phyloP scores from a whole-genome alignment of 208 protist species.

The Leishmania major region DNA sequence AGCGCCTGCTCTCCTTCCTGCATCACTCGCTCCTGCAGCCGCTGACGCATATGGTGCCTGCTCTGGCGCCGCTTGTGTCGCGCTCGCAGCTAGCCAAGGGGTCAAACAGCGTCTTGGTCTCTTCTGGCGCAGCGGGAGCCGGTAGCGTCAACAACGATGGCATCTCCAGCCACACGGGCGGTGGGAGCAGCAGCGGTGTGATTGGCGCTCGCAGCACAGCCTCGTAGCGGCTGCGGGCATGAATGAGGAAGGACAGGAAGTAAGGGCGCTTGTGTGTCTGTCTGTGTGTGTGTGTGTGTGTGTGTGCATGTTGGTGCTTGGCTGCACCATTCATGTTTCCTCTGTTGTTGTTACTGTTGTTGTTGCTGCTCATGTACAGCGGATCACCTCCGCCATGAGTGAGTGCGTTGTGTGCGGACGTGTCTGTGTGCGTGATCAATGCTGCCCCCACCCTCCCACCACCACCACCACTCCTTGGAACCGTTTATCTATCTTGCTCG shows the following conservation, averaged over 20 bases:
- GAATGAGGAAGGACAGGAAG: neutral
- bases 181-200: neutral
- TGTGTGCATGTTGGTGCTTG: neutral
- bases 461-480: neutral
- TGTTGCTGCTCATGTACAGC: neutral
- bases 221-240: neutral
- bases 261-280: neutral
- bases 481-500: neutral
- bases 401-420: neutral
- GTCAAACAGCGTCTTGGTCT: neutral
- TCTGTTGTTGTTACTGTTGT: neutral
- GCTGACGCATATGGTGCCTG: slow-evolving; percentile 64
- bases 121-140: neutral
- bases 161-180: neutral
- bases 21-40: slow-evolving; percentile 76
- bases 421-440: neutral
- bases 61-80: slow-evolving; percentile 37
- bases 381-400: neutral
- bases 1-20: slow-evolving; percentile 72
- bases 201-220: neutral
- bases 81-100: slow-evolving; percentile 13
- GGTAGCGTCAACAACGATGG: neutral
- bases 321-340: neutral
- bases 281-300: neutral
- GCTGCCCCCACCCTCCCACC: neutral